phyloP scores from a whole-genome alignment of 1,284 basidiomycete genomes.

The Ganoderma multipileum region DNA sequence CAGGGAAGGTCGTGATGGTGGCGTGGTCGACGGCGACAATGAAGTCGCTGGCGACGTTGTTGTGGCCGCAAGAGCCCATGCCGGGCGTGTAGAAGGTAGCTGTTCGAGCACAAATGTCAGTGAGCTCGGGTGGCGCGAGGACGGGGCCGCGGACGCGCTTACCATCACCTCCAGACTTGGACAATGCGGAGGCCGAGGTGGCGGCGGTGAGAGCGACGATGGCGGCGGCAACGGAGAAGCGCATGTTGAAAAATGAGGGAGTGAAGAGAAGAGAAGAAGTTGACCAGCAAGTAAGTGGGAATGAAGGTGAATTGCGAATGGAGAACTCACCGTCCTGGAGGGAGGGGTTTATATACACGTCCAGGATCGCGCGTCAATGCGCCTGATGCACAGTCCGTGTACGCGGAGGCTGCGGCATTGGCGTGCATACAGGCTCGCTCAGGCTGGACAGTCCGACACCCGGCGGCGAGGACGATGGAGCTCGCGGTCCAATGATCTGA shows the following conservation, averaged over 20 bases:
- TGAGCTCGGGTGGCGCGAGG: neutral
- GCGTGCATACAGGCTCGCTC: neutral
- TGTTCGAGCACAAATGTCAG: neutral
- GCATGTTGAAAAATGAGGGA: neutral
- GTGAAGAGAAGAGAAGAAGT: neutral
- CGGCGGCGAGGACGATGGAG: too few relatives aligned
- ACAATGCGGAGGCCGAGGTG: neutral
- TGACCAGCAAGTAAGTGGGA: constrained; percentile 8
- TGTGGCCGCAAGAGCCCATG: constrained; percentile 28
- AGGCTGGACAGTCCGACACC: neutral
- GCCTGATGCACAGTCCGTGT: neutral
- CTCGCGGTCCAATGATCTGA: neutral
- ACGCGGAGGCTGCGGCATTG: neutral
- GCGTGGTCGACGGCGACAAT: constrained; percentile 27
- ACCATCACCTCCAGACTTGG: constrained; percentile 1
- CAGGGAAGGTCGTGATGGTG: constrained; percentile 30
- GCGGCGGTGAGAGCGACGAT: neutral
- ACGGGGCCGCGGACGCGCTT: neutral
- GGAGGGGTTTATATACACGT: constrained; percentile 10
- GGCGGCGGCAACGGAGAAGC: neutral
- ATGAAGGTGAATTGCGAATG: constrained; percentile 21
- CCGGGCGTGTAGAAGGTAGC: constrained; percentile 30
- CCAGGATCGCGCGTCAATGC: neutral
- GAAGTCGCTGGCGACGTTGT: constrained; percentile 31
- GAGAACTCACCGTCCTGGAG: neutral